A percentile compares a stretch with the other conserved stretches of the same genome.
phyloP scores from a whole-genome alignment of 257 asterid genomes.

The Vinca minor region DNA sequence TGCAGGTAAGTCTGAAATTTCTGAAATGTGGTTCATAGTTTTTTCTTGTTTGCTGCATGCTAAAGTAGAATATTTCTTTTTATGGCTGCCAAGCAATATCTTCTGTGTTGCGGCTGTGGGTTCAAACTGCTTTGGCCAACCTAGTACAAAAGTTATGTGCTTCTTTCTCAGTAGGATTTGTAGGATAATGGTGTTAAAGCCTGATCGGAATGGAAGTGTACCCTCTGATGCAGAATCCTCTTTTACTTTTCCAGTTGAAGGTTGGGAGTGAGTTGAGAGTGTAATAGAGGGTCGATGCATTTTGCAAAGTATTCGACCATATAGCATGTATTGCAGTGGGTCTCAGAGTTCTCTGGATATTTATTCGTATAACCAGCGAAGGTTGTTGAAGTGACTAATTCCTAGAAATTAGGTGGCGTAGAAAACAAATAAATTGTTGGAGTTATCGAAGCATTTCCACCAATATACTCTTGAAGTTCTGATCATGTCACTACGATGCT shows the following conservation, averaged over 20 bases:
- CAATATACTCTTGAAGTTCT: no score
- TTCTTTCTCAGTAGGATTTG: neutral
- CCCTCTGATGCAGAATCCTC: no score
- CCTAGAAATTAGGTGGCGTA: slow-evolving; percentile 11
- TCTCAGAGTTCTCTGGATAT: no score
- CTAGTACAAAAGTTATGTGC: no score
- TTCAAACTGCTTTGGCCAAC: neutral
- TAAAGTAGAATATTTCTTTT: neutral
- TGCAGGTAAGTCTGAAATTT: slow-evolving; percentile 61
- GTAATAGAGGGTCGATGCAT: no score
- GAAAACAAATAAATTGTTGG: slow-evolving; percentile 1
- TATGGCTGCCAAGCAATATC: neutral
- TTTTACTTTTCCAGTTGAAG: no score
- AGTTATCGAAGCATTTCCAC: no score
- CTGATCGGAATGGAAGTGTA: no score
- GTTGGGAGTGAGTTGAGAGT: no score
- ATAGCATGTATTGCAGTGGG: no score
- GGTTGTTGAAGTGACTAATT: slow-evolving; percentile 15
- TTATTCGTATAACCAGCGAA: slow-evolving; percentile 7
- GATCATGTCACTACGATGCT: no score
- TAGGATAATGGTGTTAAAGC: neutral
- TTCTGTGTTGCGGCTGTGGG: neutral
- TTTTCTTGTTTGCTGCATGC: neutral
- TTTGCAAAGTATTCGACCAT: no score
- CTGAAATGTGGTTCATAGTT: neutral